Conservation (phyloP, 805 yeast species). For the Barnettozyma vustinii region DNA sequence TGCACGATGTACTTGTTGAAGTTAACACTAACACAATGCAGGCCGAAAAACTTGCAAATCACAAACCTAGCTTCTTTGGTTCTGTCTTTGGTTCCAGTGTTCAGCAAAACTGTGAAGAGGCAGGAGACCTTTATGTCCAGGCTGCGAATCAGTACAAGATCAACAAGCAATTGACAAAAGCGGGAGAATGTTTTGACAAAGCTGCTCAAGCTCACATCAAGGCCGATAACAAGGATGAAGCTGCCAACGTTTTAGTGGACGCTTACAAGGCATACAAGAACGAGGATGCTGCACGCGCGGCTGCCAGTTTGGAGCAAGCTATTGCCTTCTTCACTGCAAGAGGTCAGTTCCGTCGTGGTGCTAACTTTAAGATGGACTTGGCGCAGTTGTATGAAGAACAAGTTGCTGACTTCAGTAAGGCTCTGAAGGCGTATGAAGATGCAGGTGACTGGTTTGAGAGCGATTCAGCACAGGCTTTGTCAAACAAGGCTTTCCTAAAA, state of each 20-base stretch:
- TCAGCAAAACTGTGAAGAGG: constrained; percentile 74
- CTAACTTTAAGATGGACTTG: constrained; percentile 86
- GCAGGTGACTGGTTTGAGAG: constrained; percentile 96
- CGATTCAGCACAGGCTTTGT: constrained; percentile 87
- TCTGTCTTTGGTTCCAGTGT: constrained; percentile 60
- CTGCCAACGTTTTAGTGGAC: constrained; percentile 83
- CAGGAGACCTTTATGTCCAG: constrained; percentile 81
- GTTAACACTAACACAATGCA: constrained; percentile 16
- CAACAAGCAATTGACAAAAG: constrained; percentile 62
- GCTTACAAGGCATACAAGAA: constrained; percentile 83
- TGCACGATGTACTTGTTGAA: background rate
- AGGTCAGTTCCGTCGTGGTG: constrained; percentile 96
- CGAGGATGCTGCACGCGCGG: constrained; percentile 72
- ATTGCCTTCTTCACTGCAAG: constrained; percentile 77
- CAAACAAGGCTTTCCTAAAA: constrained; percentile 82
- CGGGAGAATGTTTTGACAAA: constrained; percentile 78
- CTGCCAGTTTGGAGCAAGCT: constrained; percentile 69
- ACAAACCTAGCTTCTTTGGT: constrained; percentile 62
- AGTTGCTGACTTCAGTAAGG: constrained; percentile 58
- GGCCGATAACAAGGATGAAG: constrained; percentile 80
- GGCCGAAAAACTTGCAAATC: constrained; percentile 69
- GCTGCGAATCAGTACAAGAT: constrained; percentile 90
- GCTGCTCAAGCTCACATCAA: constrained; percentile 79
- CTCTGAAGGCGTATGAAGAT: constrained; percentile 74
- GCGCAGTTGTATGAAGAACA: constrained; percentile 82